phyloP scores from a whole-genome alignment of 75 land plant genomes.

The Sequoiadendron giganteum region DNA sequence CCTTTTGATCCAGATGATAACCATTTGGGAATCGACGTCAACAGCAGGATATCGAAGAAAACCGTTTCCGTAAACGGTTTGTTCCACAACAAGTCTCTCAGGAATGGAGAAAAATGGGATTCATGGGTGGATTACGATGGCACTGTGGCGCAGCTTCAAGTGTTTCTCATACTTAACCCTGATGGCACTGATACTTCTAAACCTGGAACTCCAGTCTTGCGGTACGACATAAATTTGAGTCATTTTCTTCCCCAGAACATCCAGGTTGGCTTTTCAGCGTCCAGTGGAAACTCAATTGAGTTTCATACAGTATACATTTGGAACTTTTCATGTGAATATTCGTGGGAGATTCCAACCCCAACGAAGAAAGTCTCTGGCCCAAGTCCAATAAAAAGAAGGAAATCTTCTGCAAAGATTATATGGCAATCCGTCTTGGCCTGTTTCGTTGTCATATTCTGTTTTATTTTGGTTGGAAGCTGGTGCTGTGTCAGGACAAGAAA shows the following conservation, averaged over 20 bases:
- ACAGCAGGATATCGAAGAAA: too few relatives aligned
- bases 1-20: background rate
- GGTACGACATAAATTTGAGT: slow-evolving; percentile 24
- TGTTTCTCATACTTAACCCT: background rate
- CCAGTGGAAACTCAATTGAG: slow-evolving; percentile 30
- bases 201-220: background rate
- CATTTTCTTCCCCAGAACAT: slow-evolving; percentile 23
- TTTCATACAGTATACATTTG: slow-evolving; percentile 1
- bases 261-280: slow-evolving; percentile 47
- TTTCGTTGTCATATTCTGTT: too few relatives aligned
- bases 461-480: too few relatives aligned
- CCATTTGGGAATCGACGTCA: too few relatives aligned
- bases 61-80: background rate
- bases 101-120: slow-evolving; percentile 1
- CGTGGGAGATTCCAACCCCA: slow-evolving; percentile 14
- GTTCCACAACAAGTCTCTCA: background rate
- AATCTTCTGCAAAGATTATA: too few relatives aligned
- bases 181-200: background rate
- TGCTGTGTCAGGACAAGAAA: background rate
- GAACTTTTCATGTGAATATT: too few relatives aligned
- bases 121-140: slow-evolving; percentile 43
- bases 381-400: background rate
- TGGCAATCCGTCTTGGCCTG: too few relatives aligned
- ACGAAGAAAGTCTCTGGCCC: background rate
- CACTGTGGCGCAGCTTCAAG: background rate